Percentiles rank a stretch among this genome's conserved stretches.
These are phyloP conservation scores for Boletus coccyginus DNA, from an alignment of 768 basidiomycete genomes.

Conservation along the genomic window DNA sequence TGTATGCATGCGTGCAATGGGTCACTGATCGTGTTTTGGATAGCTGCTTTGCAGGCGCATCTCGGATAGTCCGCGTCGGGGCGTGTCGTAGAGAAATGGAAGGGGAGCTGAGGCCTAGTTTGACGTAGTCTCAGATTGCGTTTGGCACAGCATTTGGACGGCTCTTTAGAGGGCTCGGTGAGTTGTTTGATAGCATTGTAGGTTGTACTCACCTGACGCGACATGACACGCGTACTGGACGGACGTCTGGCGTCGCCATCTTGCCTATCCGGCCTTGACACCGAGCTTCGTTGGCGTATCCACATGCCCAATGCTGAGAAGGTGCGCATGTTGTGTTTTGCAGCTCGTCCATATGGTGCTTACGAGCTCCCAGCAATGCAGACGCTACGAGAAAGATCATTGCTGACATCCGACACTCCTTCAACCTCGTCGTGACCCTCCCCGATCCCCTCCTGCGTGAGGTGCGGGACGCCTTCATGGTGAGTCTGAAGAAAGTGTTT, in stretches of 20 bases:
- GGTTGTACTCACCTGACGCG: neutral
- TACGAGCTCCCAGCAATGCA: too few species aligned
- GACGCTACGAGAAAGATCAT: too few species aligned
- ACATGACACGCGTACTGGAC: neutral
- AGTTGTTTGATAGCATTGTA: neutral
- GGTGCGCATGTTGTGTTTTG: too few species aligned
- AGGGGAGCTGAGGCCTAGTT: neutral
- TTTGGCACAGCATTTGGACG: slow-evolving; percentile 3
- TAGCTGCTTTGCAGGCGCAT: slow-evolving; percentile 16
- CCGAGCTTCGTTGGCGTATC: slow-evolving; percentile 10
- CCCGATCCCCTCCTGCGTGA: too few species aligned
- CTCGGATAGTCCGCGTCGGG: neutral
- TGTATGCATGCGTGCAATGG: fast-evolving
- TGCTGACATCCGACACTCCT: too few species aligned
- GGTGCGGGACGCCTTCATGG: too few species aligned
- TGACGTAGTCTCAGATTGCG: neutral
- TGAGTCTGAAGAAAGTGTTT: too few species aligned
- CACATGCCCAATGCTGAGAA: too few species aligned
- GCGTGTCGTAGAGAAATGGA: too few species aligned
- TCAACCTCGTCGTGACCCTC: too few species aligned
- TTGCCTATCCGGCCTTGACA: slow-evolving; percentile 9
- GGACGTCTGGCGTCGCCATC: slow-evolving; percentile 10
- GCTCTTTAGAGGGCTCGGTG: slow-evolving; percentile 14
- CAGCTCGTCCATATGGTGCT: too few species aligned
- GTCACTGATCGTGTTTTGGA: neutral